phyloP scores from a whole-genome alignment of 2,329 filamentous ascomycete species.

The Aspergillus glaucus region DNA sequence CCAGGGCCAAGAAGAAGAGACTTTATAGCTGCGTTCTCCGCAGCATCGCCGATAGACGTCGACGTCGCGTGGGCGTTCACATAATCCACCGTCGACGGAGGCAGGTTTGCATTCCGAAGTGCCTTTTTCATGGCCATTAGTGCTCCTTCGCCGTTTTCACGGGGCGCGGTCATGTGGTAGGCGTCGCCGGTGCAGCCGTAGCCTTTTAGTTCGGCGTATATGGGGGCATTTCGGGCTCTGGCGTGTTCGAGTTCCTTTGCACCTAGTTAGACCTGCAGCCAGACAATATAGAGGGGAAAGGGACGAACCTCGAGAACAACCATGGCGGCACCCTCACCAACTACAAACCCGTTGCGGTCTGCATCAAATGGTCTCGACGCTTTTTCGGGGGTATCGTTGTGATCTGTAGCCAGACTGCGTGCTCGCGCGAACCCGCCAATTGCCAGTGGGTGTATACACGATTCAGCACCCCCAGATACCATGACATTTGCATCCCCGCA shows the following conservation, averaged over 20 bases:
- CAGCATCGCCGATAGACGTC: constrained; percentile 76
- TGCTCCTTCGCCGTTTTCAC: constrained; percentile 74
- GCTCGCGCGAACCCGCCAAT: constrained; percentile 87
- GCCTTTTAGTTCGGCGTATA: constrained; percentile 83
- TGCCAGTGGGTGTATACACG: constrained; percentile 89
- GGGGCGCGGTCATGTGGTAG: constrained; percentile 86
- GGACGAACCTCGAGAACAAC: constrained; percentile 65
- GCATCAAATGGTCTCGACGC: constrained; percentile 85
- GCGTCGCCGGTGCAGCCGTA: constrained; percentile 91
- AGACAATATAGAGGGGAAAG: neutral
- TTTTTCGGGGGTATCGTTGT: constrained; percentile 63
- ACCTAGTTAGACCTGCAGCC: neutral
- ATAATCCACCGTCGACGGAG: constrained; percentile 71
- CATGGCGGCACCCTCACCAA: constrained; percentile 85
- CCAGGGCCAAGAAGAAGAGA: constrained; percentile 67
- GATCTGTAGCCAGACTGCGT: constrained; percentile 74
- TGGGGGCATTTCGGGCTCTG: constrained; percentile 65
- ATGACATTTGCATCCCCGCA: constrained; percentile 89
- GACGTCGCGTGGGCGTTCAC: constrained; percentile 94
- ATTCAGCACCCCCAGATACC: constrained; percentile 91
- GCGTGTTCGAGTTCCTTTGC: constrained; percentile 75
- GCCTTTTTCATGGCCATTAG: constrained; percentile 79
- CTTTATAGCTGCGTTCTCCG: constrained; percentile 79
- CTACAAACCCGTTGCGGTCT: constrained; percentile 76
- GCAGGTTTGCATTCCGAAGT: constrained; percentile 63